These are phyloP conservation scores for Myxozyma lipomycoides DNA, from an alignment of 805 yeast genomes.

Conservation along the genomic window DNA sequence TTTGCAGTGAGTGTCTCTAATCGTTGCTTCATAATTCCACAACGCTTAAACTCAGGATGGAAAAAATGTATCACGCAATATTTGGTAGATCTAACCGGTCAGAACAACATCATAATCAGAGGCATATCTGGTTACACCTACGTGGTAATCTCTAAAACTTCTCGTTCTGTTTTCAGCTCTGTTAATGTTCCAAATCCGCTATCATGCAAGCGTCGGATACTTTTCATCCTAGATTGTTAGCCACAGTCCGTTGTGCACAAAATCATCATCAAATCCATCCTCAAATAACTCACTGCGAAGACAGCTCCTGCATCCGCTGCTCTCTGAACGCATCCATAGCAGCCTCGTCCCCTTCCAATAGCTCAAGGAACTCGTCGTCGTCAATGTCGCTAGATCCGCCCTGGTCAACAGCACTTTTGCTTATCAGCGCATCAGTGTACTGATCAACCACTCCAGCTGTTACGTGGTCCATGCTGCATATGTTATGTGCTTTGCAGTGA, in stretches of 20 bases:
- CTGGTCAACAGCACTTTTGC: conserved; percentile 33
- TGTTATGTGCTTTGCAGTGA: background rate
- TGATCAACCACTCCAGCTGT: conserved; percentile 16
- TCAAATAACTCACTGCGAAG: conserved; percentile 37
- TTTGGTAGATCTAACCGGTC: conserved; percentile 31
- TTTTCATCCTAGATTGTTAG: conserved; percentile 36
- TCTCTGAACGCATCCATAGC: conserved; percentile 57
- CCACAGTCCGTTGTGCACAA: background rate
- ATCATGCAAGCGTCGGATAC: conserved; percentile 38
- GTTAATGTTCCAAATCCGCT: conserved; percentile 46
- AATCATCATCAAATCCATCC: background rate
- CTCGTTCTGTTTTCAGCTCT: conserved; percentile 45
- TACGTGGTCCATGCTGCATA: conserved; percentile 9
- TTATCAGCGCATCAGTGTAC: conserved; percentile 24
- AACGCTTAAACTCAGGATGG: conserved; percentile 57
- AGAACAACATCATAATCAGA: background rate
- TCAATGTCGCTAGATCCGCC: conserved; percentile 31
- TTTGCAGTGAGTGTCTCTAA: conserved; percentile 48
- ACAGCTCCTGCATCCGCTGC: conserved; percentile 55
- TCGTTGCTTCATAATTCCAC: conserved; percentile 37
- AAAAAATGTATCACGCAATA: conserved; percentile 58
- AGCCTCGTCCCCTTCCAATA: conserved; percentile 44
- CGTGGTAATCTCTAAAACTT: conserved; percentile 51
- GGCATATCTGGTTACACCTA: conserved; percentile 12
- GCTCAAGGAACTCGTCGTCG: conserved; percentile 32